These are phyloP conservation scores for Akanthomyces lecanii DNA, from an alignment of 2,329 filamentous ascomycete species.

Conservation along the genomic window DNA sequence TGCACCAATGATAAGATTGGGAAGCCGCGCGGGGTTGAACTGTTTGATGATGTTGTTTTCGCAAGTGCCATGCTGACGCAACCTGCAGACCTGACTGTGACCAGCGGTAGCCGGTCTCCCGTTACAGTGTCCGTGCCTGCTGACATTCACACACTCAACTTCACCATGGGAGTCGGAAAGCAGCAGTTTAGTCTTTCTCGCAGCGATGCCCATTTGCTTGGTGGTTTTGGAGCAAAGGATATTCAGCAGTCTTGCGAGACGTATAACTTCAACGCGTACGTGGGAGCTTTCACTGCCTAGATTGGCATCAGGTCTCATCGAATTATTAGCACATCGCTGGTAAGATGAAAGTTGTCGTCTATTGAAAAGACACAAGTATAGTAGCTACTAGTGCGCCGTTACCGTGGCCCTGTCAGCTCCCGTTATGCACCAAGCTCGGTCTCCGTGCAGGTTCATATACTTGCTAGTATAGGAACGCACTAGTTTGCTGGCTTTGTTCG, in stretches of 20 bases:
- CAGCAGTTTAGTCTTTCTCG: conserved; percentile 21
- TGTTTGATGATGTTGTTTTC: conserved; percentile 20
- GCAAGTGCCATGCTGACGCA: conserved; percentile 22
- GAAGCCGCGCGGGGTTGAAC: too few species aligned
- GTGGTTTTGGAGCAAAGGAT: conserved; percentile 18
- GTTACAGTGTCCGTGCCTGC: conserved; percentile 19
- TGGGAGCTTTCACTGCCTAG: not conserved
- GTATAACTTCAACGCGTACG: conserved; percentile 24
- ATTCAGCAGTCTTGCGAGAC: conserved; percentile 19
- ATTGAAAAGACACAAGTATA: too few species aligned
- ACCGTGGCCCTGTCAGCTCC: too few species aligned
- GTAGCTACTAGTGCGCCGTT: too few species aligned
- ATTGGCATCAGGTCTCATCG: too few species aligned
- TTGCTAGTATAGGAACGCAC: too few species aligned
- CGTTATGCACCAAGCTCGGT: too few species aligned
- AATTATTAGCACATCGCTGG: too few species aligned
- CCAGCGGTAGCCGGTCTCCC: conserved; percentile 18
- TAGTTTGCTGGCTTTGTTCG: too few species aligned
- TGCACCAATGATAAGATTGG: too few species aligned
- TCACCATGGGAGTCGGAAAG: conserved; percentile 23
- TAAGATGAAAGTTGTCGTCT: too few species aligned
- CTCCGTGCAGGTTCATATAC: too few species aligned
- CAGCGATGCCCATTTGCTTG: conserved; percentile 16
- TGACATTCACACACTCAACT: conserved; percentile 22
- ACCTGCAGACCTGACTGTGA: conserved; percentile 22